Conservation (phyloP, 2,329 filamentous ascomycete genomes). For the Paecilomyces sp. region DNA sequence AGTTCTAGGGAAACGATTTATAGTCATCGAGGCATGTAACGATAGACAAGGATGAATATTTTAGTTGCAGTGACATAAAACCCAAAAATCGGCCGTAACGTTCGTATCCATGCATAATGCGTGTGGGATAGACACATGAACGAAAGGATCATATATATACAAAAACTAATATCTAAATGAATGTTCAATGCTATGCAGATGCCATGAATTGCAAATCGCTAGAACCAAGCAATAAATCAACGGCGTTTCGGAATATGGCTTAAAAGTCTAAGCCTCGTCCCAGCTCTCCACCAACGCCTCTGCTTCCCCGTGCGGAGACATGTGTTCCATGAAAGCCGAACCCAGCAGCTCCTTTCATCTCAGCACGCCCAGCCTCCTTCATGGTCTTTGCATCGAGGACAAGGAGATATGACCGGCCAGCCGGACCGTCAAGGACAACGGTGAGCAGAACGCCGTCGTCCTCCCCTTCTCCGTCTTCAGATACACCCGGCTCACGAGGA, state of each 20-base stretch:
- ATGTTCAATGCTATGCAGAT: neutral
- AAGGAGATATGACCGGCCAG: constrained; percentile 46
- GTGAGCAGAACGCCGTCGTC: constrained; percentile 49
- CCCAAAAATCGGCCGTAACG: neutral
- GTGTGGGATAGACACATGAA: neutral
- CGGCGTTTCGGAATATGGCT: neutral
- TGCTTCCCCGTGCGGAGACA: constrained; percentile 15
- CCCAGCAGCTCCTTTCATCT: constrained; percentile 41
- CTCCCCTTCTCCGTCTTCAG: constrained; percentile 22
- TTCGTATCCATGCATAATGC: neutral
- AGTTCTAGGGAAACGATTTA: no score
- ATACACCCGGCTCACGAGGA: neutral
- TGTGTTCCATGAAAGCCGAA: constrained; percentile 50
- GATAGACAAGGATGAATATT: neutral
- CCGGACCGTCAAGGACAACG: constrained; percentile 46
- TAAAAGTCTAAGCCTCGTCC: neutral
- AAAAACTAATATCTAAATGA: neutral
- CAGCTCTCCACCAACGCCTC: neutral
- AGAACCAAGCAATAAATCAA: neutral
- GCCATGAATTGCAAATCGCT: neutral
- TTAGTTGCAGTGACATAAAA: neutral
- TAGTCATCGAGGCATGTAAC: neutral
- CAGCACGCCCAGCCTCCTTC: constrained; percentile 44
- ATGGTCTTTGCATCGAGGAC: constrained; percentile 44
- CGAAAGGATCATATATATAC: neutral